phyloP scores from a whole-genome alignment of 2,329 filamentous ascomycete species.

The Diaporthe citrichinensis region DNA sequence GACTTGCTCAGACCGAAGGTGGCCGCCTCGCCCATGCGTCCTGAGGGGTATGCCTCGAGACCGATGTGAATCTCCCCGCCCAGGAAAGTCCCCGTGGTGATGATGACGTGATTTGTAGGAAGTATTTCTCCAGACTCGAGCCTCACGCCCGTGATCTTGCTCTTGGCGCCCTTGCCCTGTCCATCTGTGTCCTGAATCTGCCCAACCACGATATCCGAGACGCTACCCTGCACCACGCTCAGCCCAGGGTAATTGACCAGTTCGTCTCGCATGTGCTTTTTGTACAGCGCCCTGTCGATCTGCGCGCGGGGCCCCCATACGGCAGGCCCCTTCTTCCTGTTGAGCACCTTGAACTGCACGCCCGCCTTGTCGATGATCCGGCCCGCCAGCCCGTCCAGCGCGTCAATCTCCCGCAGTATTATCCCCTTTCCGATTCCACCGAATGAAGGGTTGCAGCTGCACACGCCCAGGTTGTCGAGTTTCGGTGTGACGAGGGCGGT shows the following conservation, averaged over 20 bases:
- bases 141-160: constrained; percentile 85
- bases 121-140: constrained; percentile 91
- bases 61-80: constrained; percentile 98
- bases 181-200: constrained; percentile 72
- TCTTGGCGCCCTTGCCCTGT: constrained; percentile 63
- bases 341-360: constrained; percentile 93
- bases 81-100: constrained; percentile 96
- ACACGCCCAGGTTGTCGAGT: constrained; percentile 89
- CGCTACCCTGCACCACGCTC: constrained; percentile 85
- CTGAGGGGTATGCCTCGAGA: constrained; percentile 85
- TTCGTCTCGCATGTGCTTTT: constrained; percentile 91
- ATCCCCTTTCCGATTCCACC: constrained; percentile 99
- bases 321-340: constrained; percentile 90
- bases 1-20: constrained; percentile 95
- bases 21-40: constrained; percentile 93
- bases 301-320: constrained; percentile 98
- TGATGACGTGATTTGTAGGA: constrained; percentile 84
- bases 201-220: constrained; percentile 89
- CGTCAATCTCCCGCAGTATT: constrained; percentile 95
- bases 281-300: constrained; percentile 92
- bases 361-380: constrained; percentile 93
- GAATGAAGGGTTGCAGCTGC: constrained; percentile 97
- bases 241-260: constrained; percentile 83
- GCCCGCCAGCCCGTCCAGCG: constrained; percentile 89
- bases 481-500: constrained; percentile 93